Percentiles rank a stretch among this genome's conserved stretches.
These are phyloP conservation scores for Mayamaea pseudoterrestris DNA, from an alignment of 108 stramenopile species.

Conservation along the genomic window DNA sequence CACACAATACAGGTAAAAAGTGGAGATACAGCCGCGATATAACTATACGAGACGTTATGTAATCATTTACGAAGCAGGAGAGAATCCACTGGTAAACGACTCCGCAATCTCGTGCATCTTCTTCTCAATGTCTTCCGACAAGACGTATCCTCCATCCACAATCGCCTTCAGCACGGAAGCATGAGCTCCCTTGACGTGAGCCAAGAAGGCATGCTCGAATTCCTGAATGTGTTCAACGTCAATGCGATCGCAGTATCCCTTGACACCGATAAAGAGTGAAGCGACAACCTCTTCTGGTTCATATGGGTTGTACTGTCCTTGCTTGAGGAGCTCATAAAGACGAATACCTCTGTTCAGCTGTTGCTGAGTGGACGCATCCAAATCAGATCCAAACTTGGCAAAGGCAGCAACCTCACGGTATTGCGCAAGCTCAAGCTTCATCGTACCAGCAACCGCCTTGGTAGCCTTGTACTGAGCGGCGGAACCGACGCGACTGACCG, in stretches of 20 bases:
- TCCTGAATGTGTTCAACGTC: constrained; percentile 93
- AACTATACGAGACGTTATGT: too few relatives aligned
- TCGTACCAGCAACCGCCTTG: constrained; percentile 99
- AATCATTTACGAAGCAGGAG: constrained; percentile 46
- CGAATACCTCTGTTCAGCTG: constrained; percentile 99
- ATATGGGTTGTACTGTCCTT: constrained; percentile 97
- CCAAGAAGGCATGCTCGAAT: constrained; percentile 92
- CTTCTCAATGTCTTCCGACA: constrained; percentile 67
- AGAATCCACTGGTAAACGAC: constrained; percentile 88
- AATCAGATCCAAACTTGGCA: constrained; percentile 99
- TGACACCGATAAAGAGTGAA: constrained; percentile 95
- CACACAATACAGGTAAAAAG: too few relatives aligned
- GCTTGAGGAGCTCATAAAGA: constrained; percentile 99
- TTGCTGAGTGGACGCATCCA: constrained; percentile 99
- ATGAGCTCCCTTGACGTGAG: constrained; percentile 90
- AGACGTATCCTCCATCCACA: constrained; percentile 77
- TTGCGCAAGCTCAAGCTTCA: constrained; percentile 99
- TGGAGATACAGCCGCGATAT: too few relatives aligned
- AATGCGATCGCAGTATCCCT: constrained; percentile 99
- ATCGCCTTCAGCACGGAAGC: constrained; percentile 75
- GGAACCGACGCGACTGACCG: constrained; percentile 98
- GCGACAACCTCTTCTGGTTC: constrained; percentile 98
- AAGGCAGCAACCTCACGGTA: constrained; percentile 99
- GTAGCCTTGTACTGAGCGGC: constrained; percentile 99
- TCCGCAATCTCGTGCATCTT: constrained; percentile 89